Evolutionary conservation across 1,284 basidiomycete genomes (phyloP).

Genomic region (Entoloma clypeatum): DNA sequence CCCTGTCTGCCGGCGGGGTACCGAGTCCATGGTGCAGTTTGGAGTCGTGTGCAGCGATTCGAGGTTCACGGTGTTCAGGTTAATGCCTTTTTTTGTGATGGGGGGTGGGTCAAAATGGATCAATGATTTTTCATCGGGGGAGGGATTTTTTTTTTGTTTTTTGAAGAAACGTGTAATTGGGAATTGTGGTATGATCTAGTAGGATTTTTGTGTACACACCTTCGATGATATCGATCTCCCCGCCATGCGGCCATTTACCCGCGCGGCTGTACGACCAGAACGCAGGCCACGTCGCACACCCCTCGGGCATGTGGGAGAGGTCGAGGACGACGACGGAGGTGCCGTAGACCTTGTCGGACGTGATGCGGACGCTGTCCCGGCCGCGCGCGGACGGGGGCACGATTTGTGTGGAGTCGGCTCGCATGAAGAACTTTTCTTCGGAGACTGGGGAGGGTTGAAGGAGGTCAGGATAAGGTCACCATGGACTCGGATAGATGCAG

Average conservation of each 20-base stretch:
- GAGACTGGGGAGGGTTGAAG: slow-evolving; percentile 27
- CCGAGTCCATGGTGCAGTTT: slow-evolving; percentile 42
- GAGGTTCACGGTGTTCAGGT: slow-evolving; percentile 39
- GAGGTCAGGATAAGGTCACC: background rate
- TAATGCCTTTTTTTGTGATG: too few relatives aligned
- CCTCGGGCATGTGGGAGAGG: slow-evolving; percentile 51
- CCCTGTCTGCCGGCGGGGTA: slow-evolving; percentile 39
- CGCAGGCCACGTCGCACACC: slow-evolving; percentile 61
- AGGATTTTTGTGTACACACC: too few relatives aligned
- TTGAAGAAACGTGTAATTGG: too few relatives aligned
- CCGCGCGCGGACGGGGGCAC: slow-evolving; percentile 37
- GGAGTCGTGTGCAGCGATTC: slow-evolving; percentile 53
- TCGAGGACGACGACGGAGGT: slow-evolving; percentile 49
- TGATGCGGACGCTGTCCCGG: slow-evolving; percentile 49
- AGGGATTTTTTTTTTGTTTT: too few relatives aligned
- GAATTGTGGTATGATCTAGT: too few relatives aligned
- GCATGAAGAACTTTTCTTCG: slow-evolving; percentile 45
- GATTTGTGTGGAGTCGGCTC: slow-evolving; percentile 38
- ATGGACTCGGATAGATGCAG: too few relatives aligned
- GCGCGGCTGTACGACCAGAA: slow-evolving; percentile 56
- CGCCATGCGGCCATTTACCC: slow-evolving; percentile 52
- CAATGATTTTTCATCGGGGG: too few relatives aligned
- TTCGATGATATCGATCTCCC: slow-evolving; percentile 50
- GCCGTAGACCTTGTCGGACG: slow-evolving; percentile 38
- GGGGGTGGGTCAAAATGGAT: too few relatives aligned